Conservation (phyloP, 2,329 filamentous ascomycete genomes). For the Botrytis porri region DNA sequence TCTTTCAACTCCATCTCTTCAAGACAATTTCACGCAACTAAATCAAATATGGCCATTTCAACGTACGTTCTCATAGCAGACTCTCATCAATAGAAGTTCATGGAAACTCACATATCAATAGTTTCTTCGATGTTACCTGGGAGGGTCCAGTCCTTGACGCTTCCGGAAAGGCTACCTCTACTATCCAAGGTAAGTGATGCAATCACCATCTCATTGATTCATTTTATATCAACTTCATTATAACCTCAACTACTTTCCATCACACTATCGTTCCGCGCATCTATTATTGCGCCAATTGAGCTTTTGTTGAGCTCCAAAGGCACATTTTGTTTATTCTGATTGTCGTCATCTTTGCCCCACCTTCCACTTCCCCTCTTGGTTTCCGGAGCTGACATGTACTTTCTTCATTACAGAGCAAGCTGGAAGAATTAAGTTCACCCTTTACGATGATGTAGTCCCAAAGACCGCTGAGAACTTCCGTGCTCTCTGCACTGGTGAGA, state of each 20-base stretch:
- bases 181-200: slow-evolving; percentile 56
- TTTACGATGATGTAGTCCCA: slow-evolving; percentile 74
- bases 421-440: slow-evolving; percentile 84
- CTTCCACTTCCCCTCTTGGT: slow-evolving; percentile 17
- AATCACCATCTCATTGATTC: slow-evolving; percentile 5
- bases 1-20: slow-evolving; percentile 21
- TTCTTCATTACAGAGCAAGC: slow-evolving; percentile 50
- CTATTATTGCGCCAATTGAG: slow-evolving; percentile 8
- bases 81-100: not conserved
- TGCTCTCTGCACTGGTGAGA: slow-evolving; percentile 78
- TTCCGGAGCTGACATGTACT: slow-evolving; percentile 30
- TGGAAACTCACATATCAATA: slow-evolving; percentile 36
- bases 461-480: slow-evolving; percentile 98
- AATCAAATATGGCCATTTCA: slow-evolving; percentile 72
- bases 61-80: slow-evolving; percentile 51
- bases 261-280: not conserved
- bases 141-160: slow-evolving; percentile 67
- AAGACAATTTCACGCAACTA: slow-evolving; percentile 60
- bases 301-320: slow-evolving; percentile 16
- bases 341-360: slow-evolving; percentile 25
- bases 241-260: not conserved
- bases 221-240: slow-evolving; percentile 16
- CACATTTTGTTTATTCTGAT: slow-evolving; percentile 24
- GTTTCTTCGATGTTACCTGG: slow-evolving; percentile 73
- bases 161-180: slow-evolving; percentile 52